These are phyloP conservation scores for Dendrothele bispora DNA, from an alignment of 768 basidiomycete genomes.

Conservation along the genomic window DNA sequence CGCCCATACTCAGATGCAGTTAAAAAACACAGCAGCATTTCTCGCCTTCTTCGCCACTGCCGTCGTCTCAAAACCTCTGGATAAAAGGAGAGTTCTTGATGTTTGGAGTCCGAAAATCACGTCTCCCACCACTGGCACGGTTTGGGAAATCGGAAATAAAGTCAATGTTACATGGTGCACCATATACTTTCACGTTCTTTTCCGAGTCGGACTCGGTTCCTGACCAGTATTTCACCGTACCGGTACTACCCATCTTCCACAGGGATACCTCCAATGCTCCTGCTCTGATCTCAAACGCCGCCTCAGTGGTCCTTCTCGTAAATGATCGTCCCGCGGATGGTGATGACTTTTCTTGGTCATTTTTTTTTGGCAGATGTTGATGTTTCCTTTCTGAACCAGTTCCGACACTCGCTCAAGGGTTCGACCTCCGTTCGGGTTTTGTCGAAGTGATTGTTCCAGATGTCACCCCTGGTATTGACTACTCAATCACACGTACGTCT, in stretches of 20 bases:
- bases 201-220: no score
- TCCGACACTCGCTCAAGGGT: conserved; percentile 32
- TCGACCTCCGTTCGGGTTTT: conserved; percentile 34
- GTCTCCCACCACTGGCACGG: conserved; percentile 1
- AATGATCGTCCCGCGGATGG: conserved; percentile 27
- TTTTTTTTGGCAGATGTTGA: not conserved
- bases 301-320: conserved; percentile 20
- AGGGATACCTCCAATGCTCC: conserved; percentile 44
- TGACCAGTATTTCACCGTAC: no score
- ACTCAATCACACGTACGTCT: conserved; percentile 44
- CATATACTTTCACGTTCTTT: not conserved
- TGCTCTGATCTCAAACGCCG: conserved; percentile 37
- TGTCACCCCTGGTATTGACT: conserved; percentile 28
- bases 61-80: not conserved
- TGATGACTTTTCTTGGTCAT: conserved; percentile 21
- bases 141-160: conserved; percentile 4
- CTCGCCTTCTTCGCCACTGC: not conserved
- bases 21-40: no score
- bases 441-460: conserved; percentile 37
- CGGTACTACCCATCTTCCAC: not conserved
- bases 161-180: conserved; percentile 20
- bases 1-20: no score
- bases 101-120: conserved; percentile 6
- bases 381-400: conserved; percentile 22
- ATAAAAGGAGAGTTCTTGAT: not conserved